These are phyloP conservation scores for Kuraishia ogatae DNA, from an alignment of 805 yeast genomes.

Conservation along the genomic window DNA sequence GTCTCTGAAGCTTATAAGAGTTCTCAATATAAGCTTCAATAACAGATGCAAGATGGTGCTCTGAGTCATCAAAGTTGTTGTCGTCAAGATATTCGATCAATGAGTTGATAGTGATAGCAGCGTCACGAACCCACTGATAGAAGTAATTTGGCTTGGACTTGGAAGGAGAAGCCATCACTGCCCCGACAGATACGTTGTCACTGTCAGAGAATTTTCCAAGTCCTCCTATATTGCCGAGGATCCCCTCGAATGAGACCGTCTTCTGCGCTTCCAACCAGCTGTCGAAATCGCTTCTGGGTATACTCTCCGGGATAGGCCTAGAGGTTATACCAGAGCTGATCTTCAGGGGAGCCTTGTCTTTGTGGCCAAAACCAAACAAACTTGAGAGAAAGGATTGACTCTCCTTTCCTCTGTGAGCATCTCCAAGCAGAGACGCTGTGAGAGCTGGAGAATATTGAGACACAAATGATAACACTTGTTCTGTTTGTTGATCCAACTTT, in stretches of 20 bases:
- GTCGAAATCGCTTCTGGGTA: slow-evolving; percentile 29
- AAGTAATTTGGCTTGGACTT: slow-evolving; percentile 64
- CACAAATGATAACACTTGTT: background rate
- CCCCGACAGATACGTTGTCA: slow-evolving; percentile 49
- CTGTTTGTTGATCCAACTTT: background rate
- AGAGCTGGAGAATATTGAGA: background rate
- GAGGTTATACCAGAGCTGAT: background rate
- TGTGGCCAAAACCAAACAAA: background rate
- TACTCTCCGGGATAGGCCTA: slow-evolving; percentile 1
- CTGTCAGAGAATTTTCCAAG: slow-evolving; percentile 15
- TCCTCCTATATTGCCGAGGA: slow-evolving; percentile 52
- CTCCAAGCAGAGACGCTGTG: background rate
- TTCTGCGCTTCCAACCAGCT: slow-evolving; percentile 40
- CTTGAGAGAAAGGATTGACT: background rate
- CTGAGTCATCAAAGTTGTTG: slow-evolving; percentile 14
- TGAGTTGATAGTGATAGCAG: slow-evolving; percentile 70
- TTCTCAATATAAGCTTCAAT: slow-evolving; percentile 59
- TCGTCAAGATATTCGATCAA: slow-evolving; percentile 50
- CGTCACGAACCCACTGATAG: slow-evolving; percentile 87
- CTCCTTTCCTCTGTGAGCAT: background rate
- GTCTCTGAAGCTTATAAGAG: slow-evolving; percentile 52
- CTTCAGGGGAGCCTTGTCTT: background rate
- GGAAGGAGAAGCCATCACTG: slow-evolving; percentile 82
- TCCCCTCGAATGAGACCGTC: slow-evolving; percentile 31
- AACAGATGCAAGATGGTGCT: slow-evolving; percentile 8